Conservation (phyloP, 345 rosid species). For the Ricinus communis region DNA sequence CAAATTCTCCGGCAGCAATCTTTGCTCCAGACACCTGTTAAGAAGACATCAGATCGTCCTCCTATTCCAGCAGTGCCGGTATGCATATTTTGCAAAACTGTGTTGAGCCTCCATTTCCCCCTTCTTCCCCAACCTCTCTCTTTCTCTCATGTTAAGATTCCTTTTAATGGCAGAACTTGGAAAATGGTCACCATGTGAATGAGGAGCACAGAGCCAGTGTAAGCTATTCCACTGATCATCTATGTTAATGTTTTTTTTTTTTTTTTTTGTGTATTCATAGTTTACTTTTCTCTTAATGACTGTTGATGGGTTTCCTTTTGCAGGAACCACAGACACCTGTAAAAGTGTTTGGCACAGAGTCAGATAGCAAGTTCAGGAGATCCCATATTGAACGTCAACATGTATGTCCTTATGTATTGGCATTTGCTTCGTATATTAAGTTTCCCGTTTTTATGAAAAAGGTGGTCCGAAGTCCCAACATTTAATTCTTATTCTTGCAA, state of each 20-base stretch:
- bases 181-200: slow-evolving; percentile 76
- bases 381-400: slow-evolving; percentile 78
- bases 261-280: not conserved
- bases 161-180: slow-evolving; percentile 56
- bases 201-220: slow-evolving; percentile 58
- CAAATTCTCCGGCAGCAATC: slow-evolving; percentile 80
- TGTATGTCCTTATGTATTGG: slow-evolving; percentile 42
- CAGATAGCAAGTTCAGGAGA: slow-evolving; percentile 68
- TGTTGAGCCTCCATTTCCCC: slow-evolving; percentile 1
- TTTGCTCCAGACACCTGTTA: slow-evolving; percentile 48
- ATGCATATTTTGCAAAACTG: slow-evolving; percentile 18
- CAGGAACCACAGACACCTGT: slow-evolving; percentile 82
- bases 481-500: slow-evolving; percentile 29
- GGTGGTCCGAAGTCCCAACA: slow-evolving; percentile 14
- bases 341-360: slow-evolving; percentile 57
- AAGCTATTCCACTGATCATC: slow-evolving; percentile 29
- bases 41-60: slow-evolving; percentile 54
- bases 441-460: slow-evolving; percentile 11
- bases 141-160: slow-evolving; percentile 4
- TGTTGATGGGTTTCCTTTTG: slow-evolving; percentile 18
- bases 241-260: not conserved
- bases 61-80: slow-evolving; percentile 54
- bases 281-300: slow-evolving; percentile 8
- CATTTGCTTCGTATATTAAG: slow-evolving; percentile 17
- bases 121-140: not conserved